Evolutionary conservation across 805 yeast genomes (phyloP).

Genomic region (Barnettozyma wickerhamii): DNA sequence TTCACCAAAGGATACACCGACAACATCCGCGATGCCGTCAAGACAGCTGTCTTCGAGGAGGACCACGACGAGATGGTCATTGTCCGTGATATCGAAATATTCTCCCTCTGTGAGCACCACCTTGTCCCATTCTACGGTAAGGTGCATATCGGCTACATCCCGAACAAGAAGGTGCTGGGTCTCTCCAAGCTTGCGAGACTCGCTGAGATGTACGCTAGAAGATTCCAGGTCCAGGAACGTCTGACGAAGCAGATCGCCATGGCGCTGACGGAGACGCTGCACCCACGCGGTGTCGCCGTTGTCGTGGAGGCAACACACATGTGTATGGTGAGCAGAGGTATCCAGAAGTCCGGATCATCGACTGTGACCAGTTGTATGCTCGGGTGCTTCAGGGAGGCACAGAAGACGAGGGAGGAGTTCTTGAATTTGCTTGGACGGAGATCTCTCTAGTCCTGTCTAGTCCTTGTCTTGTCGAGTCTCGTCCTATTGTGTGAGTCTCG

Average conservation of each 20-base stretch:
- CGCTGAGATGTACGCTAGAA: constrained; percentile 94
- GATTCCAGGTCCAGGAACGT: constrained; percentile 97
- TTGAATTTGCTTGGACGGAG: constrained; percentile 71
- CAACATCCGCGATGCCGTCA: constrained; percentile 85
- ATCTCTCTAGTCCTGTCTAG: constrained; percentile 21
- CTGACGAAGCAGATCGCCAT: constrained; percentile 96
- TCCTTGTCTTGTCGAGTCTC: background rate
- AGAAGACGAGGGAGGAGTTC: constrained; percentile 95
- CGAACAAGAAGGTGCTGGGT: constrained; percentile 89
- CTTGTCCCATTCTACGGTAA: constrained; percentile 96
- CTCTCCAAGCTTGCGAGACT: constrained; percentile 88
- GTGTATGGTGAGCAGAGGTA: constrained; percentile 99
- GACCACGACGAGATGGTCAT: constrained; percentile 99
- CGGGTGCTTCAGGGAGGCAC: constrained; percentile 91
- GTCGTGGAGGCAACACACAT: constrained; percentile 97
- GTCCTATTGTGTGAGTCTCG: no score
- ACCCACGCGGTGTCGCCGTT: constrained; percentile 97
- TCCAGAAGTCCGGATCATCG: constrained; percentile 90
- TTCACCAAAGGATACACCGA: constrained; percentile 97
- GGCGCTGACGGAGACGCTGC: constrained; percentile 86
- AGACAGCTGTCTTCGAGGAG: constrained; percentile 94
- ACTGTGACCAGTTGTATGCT: constrained; percentile 97
- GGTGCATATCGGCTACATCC: constrained; percentile 97
- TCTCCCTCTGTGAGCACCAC: constrained; percentile 95
- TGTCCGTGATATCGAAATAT: constrained; percentile 89